These are phyloP conservation scores for Coemansia sp. DNA, from an alignment of 192 early-diverging fungal species.

Conservation along the genomic window DNA sequence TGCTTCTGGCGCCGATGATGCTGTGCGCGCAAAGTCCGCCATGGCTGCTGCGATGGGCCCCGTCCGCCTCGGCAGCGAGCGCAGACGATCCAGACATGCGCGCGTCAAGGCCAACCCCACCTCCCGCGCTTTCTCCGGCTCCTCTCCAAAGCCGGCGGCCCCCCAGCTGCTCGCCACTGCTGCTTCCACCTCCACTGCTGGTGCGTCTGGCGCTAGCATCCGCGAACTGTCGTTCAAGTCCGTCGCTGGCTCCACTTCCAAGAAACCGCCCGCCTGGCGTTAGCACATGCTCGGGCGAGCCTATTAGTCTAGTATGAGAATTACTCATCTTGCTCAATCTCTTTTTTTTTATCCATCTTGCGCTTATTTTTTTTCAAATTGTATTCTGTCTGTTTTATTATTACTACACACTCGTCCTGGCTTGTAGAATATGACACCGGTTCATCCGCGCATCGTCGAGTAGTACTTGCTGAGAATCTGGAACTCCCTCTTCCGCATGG, in stretches of 20 bases:
- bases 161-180: no score
- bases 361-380: slow-evolving; percentile 9
- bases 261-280: slow-evolving; percentile 35
- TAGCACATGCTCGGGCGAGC: background rate
- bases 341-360: background rate
- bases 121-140: background rate
- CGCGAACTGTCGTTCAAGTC: slow-evolving; percentile 49
- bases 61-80: slow-evolving; percentile 35
- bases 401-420: background rate
- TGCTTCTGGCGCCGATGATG: background rate
- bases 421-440: background rate
- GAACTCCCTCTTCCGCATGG: slow-evolving; percentile 39
- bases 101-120: slow-evolving; percentile 37
- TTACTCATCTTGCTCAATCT: background rate
- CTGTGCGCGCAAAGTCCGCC: background rate
- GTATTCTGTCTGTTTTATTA: background rate
- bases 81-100: slow-evolving; percentile 42
- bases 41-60: slow-evolving; percentile 17
- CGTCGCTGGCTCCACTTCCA: slow-evolving; percentile 12
- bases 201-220: background rate
- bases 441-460: background rate
- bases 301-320: no score
- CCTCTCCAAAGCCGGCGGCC: slow-evolving; percentile 33
- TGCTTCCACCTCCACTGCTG: no score
- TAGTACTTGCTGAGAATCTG: slow-evolving; percentile 31